These are phyloP conservation scores for Metschnikowia continentalis DNA, from an alignment of 805 yeast genomes.

Conservation along the genomic window DNA sequence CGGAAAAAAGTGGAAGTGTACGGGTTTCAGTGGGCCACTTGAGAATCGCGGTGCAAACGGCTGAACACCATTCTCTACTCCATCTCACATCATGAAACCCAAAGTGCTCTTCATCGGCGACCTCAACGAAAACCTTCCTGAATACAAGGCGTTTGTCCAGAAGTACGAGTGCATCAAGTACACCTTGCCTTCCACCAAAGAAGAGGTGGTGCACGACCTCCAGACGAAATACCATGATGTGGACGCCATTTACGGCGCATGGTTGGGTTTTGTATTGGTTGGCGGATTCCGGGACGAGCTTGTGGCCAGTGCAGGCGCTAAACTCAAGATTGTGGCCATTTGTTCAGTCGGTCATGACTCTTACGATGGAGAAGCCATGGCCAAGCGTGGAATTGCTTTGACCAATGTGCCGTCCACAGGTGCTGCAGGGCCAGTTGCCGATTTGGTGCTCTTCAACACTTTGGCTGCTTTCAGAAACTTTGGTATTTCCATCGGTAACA, in stretches of 20 bases:
- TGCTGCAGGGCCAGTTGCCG: slow-evolving; percentile 71
- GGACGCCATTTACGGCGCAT: slow-evolving; percentile 55
- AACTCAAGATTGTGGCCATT: slow-evolving; percentile 45
- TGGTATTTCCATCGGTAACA: slow-evolving; percentile 40
- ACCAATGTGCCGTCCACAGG: slow-evolving; percentile 56
- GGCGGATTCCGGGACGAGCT: slow-evolving; percentile 49
- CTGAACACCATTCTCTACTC: not conserved
- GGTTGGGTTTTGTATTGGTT: slow-evolving; percentile 49
- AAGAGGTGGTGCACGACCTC: slow-evolving; percentile 39
- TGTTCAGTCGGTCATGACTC: slow-evolving; percentile 59
- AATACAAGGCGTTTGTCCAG: slow-evolving; percentile 39
- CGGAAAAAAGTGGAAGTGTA: not conserved
- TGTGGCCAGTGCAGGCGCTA: slow-evolving; percentile 40
- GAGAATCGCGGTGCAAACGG: not conserved
- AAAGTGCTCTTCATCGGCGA: slow-evolving; percentile 50
- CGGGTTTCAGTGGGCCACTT: not conserved
- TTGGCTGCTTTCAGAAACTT: slow-evolving; percentile 59
- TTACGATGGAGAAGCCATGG: slow-evolving; percentile 42
- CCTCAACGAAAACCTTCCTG: slow-evolving; percentile 42
- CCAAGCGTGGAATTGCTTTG: slow-evolving; percentile 43
- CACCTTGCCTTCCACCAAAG: slow-evolving; percentile 36
- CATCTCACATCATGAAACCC: slow-evolving; percentile 12
- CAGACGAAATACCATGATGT: slow-evolving; percentile 38
- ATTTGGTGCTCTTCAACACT: slow-evolving; percentile 57
- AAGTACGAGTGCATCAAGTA: slow-evolving; percentile 39